phyloP scores from a whole-genome alignment of 2,329 filamentous ascomycete species.

The Hortaea werneckii region DNA sequence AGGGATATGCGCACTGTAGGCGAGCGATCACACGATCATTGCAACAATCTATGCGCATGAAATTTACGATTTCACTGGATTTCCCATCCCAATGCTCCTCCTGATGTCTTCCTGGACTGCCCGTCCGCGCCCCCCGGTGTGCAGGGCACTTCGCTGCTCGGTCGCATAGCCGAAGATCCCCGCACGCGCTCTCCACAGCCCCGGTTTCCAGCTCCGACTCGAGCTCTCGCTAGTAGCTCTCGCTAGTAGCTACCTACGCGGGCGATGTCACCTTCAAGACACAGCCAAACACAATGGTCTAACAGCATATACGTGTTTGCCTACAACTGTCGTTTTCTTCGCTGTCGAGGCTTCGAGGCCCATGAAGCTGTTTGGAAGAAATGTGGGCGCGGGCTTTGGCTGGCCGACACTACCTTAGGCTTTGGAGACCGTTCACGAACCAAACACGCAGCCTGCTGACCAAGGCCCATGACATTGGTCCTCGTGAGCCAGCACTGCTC shows the following conservation, averaged over 20 bases:
- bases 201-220: not conserved
- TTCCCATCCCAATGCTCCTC: not conserved
- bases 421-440: not conserved
- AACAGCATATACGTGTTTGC: not conserved
- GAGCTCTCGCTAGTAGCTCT: too few relatives aligned
- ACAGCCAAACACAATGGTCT: too few relatives aligned
- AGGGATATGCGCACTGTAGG: too few relatives aligned
- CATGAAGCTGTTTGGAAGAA: slow-evolving; percentile 9
- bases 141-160: not conserved
- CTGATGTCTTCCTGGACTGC: not conserved
- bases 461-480: slow-evolving; percentile 20
- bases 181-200: not conserved
- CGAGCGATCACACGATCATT: too few relatives aligned
- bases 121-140: not conserved
- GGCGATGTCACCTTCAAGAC: too few relatives aligned
- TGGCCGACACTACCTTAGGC: slow-evolving; percentile 8
- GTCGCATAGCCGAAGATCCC: not conserved
- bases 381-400: slow-evolving; percentile 14
- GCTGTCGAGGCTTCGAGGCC: not conserved
- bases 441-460: slow-evolving; percentile 14
- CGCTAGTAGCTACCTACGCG: too few relatives aligned
- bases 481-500: slow-evolving; percentile 50
- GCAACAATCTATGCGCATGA: too few relatives aligned
- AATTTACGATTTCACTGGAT: not conserved
- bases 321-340: not conserved